Conservation (phyloP, 23 red algal species). For the Gracilaria gracilis region DNA sequence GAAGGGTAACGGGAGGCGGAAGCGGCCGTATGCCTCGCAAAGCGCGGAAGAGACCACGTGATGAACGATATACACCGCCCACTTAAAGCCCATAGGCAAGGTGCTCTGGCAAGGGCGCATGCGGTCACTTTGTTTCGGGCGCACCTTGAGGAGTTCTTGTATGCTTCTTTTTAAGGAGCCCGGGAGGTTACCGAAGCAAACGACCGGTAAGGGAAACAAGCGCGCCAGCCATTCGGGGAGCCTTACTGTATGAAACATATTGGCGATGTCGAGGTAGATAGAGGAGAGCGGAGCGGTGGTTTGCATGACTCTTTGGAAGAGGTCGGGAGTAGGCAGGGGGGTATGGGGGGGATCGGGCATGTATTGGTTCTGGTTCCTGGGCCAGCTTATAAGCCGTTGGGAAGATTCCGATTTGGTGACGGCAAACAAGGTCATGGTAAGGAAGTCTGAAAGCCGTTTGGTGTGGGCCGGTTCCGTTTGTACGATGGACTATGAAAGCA, state of each 20-base stretch:
- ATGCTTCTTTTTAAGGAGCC: background rate
- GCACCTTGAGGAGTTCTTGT: background rate
- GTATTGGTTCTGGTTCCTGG: background rate
- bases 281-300: background rate
- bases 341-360: constrained; percentile 33
- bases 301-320: background rate
- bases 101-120: constrained; percentile 15
- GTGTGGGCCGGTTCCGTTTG: background rate
- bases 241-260: constrained; percentile 41
- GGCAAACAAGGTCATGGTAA: constrained; percentile 19
- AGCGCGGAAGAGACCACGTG: background rate
- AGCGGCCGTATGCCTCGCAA: background rate
- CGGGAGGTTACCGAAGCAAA: constrained; percentile 27
- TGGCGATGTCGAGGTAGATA: constrained; percentile 35
- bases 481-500: background rate
- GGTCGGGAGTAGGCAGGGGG: background rate
- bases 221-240: constrained; percentile 1
- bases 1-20: background rate
- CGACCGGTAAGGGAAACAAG: background rate
- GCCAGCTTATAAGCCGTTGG: constrained; percentile 27
- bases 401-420: background rate
- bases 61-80: constrained; percentile 37
- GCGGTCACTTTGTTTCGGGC: background rate
- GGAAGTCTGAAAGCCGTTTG: background rate
- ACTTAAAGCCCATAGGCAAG: constrained; percentile 38